Evolutionary conservation across 164 flowering plant genomes (phyloP), one percentile per base, ranked within the genome.

Genomic region (Sedum album): DNA sequence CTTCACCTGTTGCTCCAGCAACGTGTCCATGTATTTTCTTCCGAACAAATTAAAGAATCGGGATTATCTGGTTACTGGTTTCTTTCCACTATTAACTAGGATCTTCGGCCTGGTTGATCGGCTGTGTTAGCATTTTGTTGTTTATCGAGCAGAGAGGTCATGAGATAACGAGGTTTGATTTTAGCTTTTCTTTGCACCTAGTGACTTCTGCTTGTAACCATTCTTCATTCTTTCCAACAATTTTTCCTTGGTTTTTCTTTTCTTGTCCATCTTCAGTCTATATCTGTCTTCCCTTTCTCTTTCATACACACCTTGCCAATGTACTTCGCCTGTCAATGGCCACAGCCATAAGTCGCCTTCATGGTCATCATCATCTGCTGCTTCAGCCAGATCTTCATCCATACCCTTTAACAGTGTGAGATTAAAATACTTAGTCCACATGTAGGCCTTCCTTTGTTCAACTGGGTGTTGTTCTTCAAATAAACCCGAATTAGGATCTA

Each of bases 301-400:
- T 42, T 91, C 99, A 76, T 90, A 87, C 70, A 88, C 76, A 44
- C 96, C 97, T 77, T 86, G 88, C 95, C 99, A 91, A 70, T 85
- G 85, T 66, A 94, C 90, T 76, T 94, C 97, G 8, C 99, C 99
- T 0, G 99, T 94, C 67, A 82, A 72, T 10, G 99, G 99, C 99
- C 99, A 94, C 73, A 94, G 74, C 99, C 99, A 88, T 38, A 38
- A 73, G 38, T 79, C 79, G 38, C 81, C 72, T 42, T 84, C 88
- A 67, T 75, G 75, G 67, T 86, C 92, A 28, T 66, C 74, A 66
- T 94, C 99, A 73, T 91, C 97, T 28, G 96, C 96, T 51, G 93
- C 94, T 77, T 90, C 99, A 26, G 97, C 99, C 35, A 91, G 78
- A 76, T 94, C 97, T 79, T 91, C 99, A 68, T 94, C 99, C 99